A percentile compares a stretch with the other conserved stretches of the same genome.
These are phyloP conservation scores for Osmozyma mogii DNA, from an alignment of 805 yeast genomes.

Conservation along the genomic window DNA sequence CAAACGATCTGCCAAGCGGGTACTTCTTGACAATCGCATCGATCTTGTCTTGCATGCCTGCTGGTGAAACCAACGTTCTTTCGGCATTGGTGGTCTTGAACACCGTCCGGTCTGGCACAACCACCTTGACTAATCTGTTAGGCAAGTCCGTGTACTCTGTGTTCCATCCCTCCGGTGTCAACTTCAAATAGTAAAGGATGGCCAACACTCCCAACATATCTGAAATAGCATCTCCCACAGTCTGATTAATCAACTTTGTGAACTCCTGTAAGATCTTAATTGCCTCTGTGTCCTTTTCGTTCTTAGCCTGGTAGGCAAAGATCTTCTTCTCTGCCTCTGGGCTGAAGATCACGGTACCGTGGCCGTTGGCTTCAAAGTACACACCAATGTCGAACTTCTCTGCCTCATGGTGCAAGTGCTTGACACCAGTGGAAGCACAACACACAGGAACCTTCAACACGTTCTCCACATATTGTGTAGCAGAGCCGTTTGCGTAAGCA, in stretches of 20 bases:
- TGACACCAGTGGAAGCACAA: constrained; percentile 93
- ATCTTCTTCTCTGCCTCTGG: constrained; percentile 34
- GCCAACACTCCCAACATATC: constrained; percentile 75
- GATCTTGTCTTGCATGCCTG: constrained; percentile 66
- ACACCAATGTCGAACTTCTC: constrained; percentile 81
- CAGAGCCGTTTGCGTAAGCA: constrained; percentile 94
- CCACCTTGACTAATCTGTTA: constrained; percentile 70
- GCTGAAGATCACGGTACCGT: constrained; percentile 88
- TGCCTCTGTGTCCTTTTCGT: constrained; percentile 39
- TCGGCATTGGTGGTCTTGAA: constrained; percentile 91
- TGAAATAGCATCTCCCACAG: constrained; percentile 98
- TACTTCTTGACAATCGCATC: constrained; percentile 54
- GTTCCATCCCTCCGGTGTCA: constrained; percentile 70
- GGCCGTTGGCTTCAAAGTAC: constrained; percentile 98
- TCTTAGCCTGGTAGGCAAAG: constrained; percentile 22
- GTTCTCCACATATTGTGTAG: constrained; percentile 63
- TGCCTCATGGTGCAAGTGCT: constrained; percentile 91
- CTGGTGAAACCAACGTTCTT: constrained; percentile 68
- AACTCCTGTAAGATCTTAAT: constrained; percentile 50
- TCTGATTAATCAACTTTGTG: constrained; percentile 77
- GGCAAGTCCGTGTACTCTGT: constrained; percentile 76
- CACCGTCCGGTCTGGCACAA: constrained; percentile 70
- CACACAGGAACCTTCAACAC: constrained; percentile 66
- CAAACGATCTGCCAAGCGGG: constrained; percentile 73
- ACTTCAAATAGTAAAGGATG: constrained; percentile 46